Base-by-base conservation (phyloP, 2,329 filamentous ascomycete genomes). In the Rhinocladiella mackenziei region DNA sequence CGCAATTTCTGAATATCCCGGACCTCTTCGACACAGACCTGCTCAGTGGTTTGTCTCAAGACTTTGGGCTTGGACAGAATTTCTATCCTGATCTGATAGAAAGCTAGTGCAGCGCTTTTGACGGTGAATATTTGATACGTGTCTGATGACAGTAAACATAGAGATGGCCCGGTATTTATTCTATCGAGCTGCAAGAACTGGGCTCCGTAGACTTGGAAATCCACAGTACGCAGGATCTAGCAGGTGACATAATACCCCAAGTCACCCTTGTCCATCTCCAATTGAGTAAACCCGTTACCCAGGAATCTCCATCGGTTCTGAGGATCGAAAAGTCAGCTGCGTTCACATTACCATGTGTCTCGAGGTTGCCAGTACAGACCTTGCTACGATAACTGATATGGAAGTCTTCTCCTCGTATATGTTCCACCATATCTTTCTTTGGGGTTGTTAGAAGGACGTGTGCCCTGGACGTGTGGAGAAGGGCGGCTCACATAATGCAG, bases 221-320 rank as follows among this genome's bases (percentile, higher is more conserved):
- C n/a, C n/a, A n/a, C n/a, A n/a, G n/a, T n/a, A n/a, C n/a, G n/a
- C n/a, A 32, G 20, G 20, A 5, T 39, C 32, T 37, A 43, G 20
- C 34, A 39, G n/a, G 25, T 5, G 13, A 46, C 30, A 42, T 46
- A 46, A 19, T 46, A 46, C 7, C 43, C 38, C 8, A 46, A 31
- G 20, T 46, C 38, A 19, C 37, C 43, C n/a, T 57, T 53, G 5
- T 60, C 51, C 31, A 57, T 33, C 52, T 61, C 59, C 39, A 56
- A 58, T 40, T 55, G 56, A 25, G 69, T 69, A 48, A 69, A 68
- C 1, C 72, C 71, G 56, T 73, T 74, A 0, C 71, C 72, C 67
- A 75, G 65, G 50, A 73, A 73, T 18, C 64, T 49, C 53, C 70
- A 75, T 8, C 64, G 59, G 53, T 75, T 74, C 18, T 46, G 30